Base-by-base conservation (phyloP, 1,139 yeast species). In the Debaryomyces coudertii region DNA sequence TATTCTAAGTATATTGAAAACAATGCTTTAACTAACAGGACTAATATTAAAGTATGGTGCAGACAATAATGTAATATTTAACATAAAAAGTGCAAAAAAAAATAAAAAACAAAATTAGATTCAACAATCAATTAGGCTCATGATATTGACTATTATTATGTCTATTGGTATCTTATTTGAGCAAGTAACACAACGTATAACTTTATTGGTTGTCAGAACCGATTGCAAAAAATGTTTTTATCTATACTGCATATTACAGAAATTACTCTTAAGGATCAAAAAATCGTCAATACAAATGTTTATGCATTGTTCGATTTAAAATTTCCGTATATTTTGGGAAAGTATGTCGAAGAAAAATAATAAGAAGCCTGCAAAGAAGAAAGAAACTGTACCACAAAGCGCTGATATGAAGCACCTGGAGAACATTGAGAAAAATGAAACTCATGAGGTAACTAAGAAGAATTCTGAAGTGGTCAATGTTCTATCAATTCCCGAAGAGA, bases 291-390 rank as follows among this genome's bases (percentile, higher is more conserved):
- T 12, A n/a, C 27, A 20, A n/a, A 18, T 27, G 5, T 16, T 24
- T 16, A 24, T 27, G 31, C 31, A 24, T 36, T 23, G 40, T n/a
- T 9, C 20, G 22, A 20, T 14, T 15, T 14, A 25, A 20, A 6
- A 18, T 18, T 8, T 16, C 8, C 22, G 18, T 18, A 15, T 20
- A n/a, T 7, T 8, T 34, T 18, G 27, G 18, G 16, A 28, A 22
- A 33, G 29, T 6, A 42, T 42, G 44, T 11, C 44, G 7, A 42
- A 36, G 16, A 42, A 42, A 36, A 36, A 36, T 22, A 42, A 36
- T 16, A 45, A 43, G 43, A 38, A 38, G n/a, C n/a, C 28, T 35
- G 14, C 16, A 12, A 35, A 35, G 20, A 35, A 35, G 29, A 35
- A 35, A 12, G 29, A 35, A 14, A 16, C 9, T 11, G 12, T 16